phyloP scores from a whole-genome alignment of 2,329 filamentous ascomycete species.

The Microthyrium microscopicum region DNA sequence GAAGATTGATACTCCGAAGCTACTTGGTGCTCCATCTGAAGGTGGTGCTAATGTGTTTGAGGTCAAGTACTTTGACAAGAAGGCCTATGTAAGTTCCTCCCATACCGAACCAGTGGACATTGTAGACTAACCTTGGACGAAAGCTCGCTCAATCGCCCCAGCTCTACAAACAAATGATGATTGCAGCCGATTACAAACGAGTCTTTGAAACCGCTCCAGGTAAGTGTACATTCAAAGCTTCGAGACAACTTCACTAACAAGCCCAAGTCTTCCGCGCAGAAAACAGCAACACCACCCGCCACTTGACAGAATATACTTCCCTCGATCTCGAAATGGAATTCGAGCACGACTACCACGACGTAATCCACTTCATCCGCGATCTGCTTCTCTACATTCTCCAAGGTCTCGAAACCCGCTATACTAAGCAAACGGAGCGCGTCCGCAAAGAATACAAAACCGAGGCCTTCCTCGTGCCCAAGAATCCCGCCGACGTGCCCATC shows the following conservation, averaged over 20 bases:
- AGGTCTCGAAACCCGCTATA: conserved; percentile 49
- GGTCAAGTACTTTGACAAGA: conserved; percentile 74
- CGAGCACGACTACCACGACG: conserved; percentile 60
- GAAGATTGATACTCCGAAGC: conserved; percentile 74
- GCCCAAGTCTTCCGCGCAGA: conserved; percentile 85
- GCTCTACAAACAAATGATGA: conserved; percentile 78
- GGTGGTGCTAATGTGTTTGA: conserved; percentile 86
- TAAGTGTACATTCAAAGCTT: neutral
- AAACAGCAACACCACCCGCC: conserved; percentile 67
- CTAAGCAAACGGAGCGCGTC: conserved; percentile 55
- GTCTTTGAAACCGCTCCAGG: conserved; percentile 64
- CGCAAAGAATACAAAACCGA: conserved; percentile 62
- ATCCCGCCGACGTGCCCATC: conserved; percentile 52
- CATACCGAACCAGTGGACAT: no score
- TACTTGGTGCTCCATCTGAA: conserved; percentile 81
- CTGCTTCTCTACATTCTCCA: conserved; percentile 68
- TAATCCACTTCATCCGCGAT: conserved; percentile 53
- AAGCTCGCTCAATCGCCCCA: conserved; percentile 70
- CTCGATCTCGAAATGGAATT: conserved; percentile 88
- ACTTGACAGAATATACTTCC: conserved; percentile 79
- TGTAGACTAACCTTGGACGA: no score
- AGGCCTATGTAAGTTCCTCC: no score
- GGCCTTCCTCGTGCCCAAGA: conserved; percentile 56
- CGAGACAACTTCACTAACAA: neutral
- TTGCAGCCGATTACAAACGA: conserved; percentile 59